phyloP scores from a whole-genome alignment of 768 basidiomycete genomes.

The Roridomyces roridus region DNA sequence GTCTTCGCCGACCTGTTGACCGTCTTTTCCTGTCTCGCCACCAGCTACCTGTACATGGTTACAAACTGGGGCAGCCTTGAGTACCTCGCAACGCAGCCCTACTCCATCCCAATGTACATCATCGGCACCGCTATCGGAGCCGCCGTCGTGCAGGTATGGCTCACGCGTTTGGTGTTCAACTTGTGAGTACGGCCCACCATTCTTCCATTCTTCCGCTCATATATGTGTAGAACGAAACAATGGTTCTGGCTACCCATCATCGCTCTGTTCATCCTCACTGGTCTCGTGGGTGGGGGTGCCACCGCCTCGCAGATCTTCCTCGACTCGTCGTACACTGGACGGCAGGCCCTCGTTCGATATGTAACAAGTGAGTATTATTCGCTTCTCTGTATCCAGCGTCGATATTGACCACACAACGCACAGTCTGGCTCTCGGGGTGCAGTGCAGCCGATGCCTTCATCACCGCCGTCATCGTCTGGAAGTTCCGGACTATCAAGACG shows the following conservation, averaged over 20 bases:
- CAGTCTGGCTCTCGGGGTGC: slow-evolving; percentile 10
- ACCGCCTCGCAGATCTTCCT: not conserved
- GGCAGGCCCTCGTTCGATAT: not conserved
- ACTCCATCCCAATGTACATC: not conserved
- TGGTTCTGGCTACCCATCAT: slow-evolving; percentile 1
- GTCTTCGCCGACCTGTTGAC: too few relatives aligned
- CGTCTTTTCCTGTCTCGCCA: too few relatives aligned
- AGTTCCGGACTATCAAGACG: slow-evolving; percentile 5
- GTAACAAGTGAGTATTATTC: not conserved
- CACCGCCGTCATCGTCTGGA: slow-evolving; percentile 11
- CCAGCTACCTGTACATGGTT: too few relatives aligned
- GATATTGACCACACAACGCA: too few relatives aligned
- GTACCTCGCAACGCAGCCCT: too few relatives aligned
- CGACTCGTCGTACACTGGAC: not conserved
- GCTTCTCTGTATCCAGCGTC: not conserved
- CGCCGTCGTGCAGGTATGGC: not conserved
- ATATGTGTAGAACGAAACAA: not conserved
- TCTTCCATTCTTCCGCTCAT: not conserved
- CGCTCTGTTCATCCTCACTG: not conserved
- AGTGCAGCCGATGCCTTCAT: slow-evolving; percentile 5
- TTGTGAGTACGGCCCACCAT: not conserved
- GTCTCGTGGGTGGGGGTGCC: not conserved
- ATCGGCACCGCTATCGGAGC: not conserved
- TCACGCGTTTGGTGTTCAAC: not conserved
- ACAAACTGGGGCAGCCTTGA: too few relatives aligned